These are phyloP conservation scores for Fabrea salina DNA, from an alignment of 169 alveolate species.

Conservation along the genomic window DNA sequence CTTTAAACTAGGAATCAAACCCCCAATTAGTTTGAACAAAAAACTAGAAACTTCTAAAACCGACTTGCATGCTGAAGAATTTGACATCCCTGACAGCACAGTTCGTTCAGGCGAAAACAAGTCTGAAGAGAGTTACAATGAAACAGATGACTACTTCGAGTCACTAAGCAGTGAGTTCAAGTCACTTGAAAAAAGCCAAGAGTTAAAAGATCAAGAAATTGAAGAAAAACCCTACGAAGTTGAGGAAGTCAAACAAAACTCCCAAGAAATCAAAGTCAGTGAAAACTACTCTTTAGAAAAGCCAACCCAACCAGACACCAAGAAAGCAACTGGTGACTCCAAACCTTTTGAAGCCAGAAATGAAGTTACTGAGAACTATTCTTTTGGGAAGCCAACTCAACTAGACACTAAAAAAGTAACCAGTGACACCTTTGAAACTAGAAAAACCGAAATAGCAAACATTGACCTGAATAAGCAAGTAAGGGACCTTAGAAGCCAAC, in stretches of 20 bases:
- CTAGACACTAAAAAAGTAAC: neutral
- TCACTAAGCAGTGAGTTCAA: no score
- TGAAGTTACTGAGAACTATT: neutral
- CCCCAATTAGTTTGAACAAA: slow-evolving; percentile 10
- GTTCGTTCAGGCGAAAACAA: no score
- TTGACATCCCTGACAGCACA: no score
- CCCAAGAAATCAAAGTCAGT: no score
- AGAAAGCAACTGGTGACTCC: neutral
- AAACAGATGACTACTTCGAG: no score
- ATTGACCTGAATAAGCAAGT: neutral
- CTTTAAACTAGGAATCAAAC: neutral
- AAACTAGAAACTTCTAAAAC: slow-evolving; percentile 4
- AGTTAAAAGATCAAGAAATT: no score
- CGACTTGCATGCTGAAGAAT: neutral
- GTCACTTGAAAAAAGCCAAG: no score
- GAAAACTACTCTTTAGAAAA: no score
- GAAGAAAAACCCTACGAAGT: no score
- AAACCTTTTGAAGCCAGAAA: neutral
- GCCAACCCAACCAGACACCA: no score
- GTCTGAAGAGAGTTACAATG: no score
- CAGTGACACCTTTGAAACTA: neutral
- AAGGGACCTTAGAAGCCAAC: neutral
- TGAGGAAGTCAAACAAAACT: no score
- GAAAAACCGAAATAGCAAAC: slow-evolving; percentile 11
- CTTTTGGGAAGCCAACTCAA: neutral